phyloP scores from a whole-genome alignment of 345 rosid species.

The Lepidium sativum region DNA sequence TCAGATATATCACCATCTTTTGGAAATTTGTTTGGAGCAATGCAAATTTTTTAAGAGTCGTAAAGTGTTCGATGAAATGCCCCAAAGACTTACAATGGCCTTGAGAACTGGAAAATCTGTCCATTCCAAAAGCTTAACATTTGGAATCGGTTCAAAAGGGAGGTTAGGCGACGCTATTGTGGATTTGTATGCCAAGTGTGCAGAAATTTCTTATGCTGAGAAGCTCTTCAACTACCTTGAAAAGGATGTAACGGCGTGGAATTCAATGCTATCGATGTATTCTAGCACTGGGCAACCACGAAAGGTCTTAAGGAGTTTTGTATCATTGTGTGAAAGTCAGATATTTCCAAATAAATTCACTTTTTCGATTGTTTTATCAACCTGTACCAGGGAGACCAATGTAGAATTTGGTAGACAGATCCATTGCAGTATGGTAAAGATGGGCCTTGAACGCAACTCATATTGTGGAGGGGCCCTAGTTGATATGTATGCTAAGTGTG shows the following conservation, averaged over 20 bases:
- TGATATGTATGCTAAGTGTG: constrained; percentile 80
- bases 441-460: constrained; percentile 45
- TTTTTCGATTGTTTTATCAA: constrained; percentile 61
- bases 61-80: constrained; percentile 64
- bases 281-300: constrained; percentile 35
- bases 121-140: constrained; percentile 41
- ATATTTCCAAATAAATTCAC: constrained; percentile 65
- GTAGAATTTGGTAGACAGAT: constrained; percentile 45
- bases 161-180: constrained; percentile 51
- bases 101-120: constrained; percentile 36
- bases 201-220: constrained; percentile 42
- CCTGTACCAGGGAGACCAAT: constrained; percentile 47
- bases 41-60: constrained; percentile 41
- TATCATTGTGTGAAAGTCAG: constrained; percentile 31
- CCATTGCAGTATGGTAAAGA: constrained; percentile 55
- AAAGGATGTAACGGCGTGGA: constrained; percentile 59
- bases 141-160: constrained; percentile 45
- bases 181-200: constrained; percentile 82
- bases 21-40: constrained; percentile 35
- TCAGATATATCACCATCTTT: constrained; percentile 22
- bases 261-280: constrained; percentile 69
- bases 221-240: constrained; percentile 47
- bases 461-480: constrained; percentile 71
- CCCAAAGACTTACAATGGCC: constrained; percentile 35
- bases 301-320: constrained; percentile 36